Base-by-base conservation (phyloP, 257 asterid genomes). In the Solanum pinnatisectum region DNA sequence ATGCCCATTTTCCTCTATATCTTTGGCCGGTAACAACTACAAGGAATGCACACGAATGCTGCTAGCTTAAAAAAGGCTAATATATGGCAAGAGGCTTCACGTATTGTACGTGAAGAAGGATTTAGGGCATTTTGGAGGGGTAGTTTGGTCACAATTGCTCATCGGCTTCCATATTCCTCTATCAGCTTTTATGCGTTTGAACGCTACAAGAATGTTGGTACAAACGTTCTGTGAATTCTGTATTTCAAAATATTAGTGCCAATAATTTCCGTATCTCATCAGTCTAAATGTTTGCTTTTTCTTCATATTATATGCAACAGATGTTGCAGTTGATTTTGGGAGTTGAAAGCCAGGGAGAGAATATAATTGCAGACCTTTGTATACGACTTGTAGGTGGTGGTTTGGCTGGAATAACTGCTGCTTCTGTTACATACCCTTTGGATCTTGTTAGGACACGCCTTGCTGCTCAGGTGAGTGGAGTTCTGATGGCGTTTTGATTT, bases 391-490 rank as follows among this genome's bases (percentile, higher is more conserved):
- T 92, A 82, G 96, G 98, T 39, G 98, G 98, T 72, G 98, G 98
- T 78, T 91, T 96, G 91, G 97, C 98, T 90, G 98, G 98, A 88
- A 89, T 95, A 59, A 96, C 98, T 35, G 98, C 98, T 52, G 98
- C 98, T 90, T 94, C 96, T 72, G 90, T 91, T 88, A 94, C 98
- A 42, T 96, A 96, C 90, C 98, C 98, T 40, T 87, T 95, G 90
- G 98, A 96, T 90, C 97, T 95, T 82, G 97, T 95, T 67, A 93
- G 98, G 92, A 96, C 98, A 23, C 97, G 96, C 33, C 97, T 95
- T 76, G 92, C 98, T 27, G 95, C 96, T 42, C 98, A 96, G 98
- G 98, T 94, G 72, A 78, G 76, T 82, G 40, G 36, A 73, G 71
- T 86, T 13, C 60, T 22, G 8, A 2, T 83, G 27, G 32, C 22